Evolutionary conservation across 73 alveolate genomes (phyloP), one percentile per base, ranked within the genome.

Genomic region (Paramecium biaurelia): DNA sequence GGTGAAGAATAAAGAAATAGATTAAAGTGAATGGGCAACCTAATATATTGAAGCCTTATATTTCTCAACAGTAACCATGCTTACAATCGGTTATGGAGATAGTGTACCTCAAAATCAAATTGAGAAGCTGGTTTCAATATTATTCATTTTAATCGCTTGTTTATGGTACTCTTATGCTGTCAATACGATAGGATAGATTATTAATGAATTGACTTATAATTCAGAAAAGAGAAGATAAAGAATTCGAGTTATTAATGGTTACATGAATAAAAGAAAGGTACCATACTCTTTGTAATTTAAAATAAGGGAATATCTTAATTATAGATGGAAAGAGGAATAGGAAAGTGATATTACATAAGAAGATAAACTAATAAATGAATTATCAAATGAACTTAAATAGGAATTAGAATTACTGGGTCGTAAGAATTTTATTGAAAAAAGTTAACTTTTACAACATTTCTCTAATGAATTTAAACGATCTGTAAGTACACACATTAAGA

Each of bases 1-100:
- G 93, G 82, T 88, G 7, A 41, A 68, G 9, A 37, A 37, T 11
- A 32, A 88, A 11, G 37, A 70, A 11, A 21, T 88, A 38, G 37
- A 14, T 43, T 10, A 70, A 24, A 42, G 58, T 18, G 37, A 67
- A 15, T 88, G 93, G 93, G 26, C 76, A 38, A 87, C 38, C 10
- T 14, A 70, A 38, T 88, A 88, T 47, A 45, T 79, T 1, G 89
- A 76, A 41, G 89, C 93, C 18, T 70, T 67, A 56, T 88, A 88
- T 70, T 88, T 70, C 63, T 38, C 90, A 70, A 68, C 89, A 41
- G 93, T 88, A 21, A 88, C 93, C 5, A 88, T 88, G 89, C 43
- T 70, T 21, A 88, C 93, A 21, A 79, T 88, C 4, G 93, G 93
- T 24, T 88, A 88, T 88, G 93, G 93, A 14, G 93, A 88, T 88